Evolutionary conservation across 257 asterid genomes (phyloP).

Genomic region (Solanum pinnatisectum): DNA sequence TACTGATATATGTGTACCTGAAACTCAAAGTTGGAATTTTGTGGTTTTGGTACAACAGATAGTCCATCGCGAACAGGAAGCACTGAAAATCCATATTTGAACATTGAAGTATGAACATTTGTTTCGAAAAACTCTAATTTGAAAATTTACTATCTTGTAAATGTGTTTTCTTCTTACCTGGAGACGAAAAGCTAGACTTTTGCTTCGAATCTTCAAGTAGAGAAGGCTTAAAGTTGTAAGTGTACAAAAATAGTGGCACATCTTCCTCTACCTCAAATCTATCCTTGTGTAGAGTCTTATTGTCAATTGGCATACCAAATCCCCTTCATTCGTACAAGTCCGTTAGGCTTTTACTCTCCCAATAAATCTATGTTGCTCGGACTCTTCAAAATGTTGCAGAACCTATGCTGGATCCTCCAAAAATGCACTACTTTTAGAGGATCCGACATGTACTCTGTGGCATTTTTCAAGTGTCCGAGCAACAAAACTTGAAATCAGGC

Average conservation of each 20-base stretch:
- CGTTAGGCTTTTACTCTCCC: not conserved
- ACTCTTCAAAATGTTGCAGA: not conserved
- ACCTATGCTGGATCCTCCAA: not conserved
- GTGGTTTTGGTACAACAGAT: slow-evolving; percentile 23
- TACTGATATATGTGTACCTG: slow-evolving; percentile 20
- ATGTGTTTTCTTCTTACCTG: slow-evolving; percentile 11
- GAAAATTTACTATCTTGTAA: not conserved
- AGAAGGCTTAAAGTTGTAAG: slow-evolving; percentile 19
- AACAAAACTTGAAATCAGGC: not conserved
- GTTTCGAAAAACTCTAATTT: not conserved
- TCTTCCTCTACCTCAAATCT: slow-evolving; percentile 32
- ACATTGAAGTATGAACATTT: not conserved
- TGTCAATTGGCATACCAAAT: not conserved
- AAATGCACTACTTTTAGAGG: not conserved
- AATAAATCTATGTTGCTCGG: not conserved
- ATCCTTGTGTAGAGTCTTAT: not conserved
- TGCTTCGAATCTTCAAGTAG: slow-evolving; percentile 8
- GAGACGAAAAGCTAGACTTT: slow-evolving; percentile 4
- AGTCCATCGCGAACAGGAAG: slow-evolving; percentile 28
- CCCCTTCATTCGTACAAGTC: not conserved
- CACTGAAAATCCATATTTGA: slow-evolving; percentile 16
- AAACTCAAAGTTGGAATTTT: slow-evolving; percentile 33
- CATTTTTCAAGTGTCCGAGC: not conserved
- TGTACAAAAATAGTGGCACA: slow-evolving; percentile 35
- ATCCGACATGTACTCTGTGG: not conserved